phyloP scores from a whole-genome alignment of 176 grass and related monocot species.

The Dactylis glomerata region DNA sequence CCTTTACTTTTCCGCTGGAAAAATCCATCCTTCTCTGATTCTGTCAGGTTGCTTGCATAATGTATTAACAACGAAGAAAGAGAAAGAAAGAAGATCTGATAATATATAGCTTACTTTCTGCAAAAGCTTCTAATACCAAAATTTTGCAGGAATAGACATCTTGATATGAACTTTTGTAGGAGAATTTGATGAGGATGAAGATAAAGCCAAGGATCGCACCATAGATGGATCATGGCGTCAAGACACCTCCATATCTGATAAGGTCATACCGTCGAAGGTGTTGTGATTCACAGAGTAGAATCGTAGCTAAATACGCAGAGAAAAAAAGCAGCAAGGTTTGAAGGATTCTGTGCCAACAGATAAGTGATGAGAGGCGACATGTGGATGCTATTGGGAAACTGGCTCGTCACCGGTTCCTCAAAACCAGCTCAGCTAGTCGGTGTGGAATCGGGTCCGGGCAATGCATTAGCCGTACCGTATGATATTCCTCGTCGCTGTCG shows the following conservation, averaged over 20 bases:
- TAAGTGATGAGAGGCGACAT: constrained; percentile 12
- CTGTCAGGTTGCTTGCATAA: constrained; percentile 31
- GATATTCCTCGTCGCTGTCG: neutral
- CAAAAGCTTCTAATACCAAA: constrained; percentile 32
- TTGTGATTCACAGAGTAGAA: constrained; percentile 24
- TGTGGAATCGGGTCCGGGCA: constrained; percentile 15
- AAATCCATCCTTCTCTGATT: constrained; percentile 15
- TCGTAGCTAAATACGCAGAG: constrained; percentile 25
- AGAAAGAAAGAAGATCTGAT: neutral
- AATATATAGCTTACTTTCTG: constrained; percentile 32
- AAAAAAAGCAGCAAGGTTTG: constrained; percentile 33
- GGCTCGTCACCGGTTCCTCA: constrained; percentile 29
- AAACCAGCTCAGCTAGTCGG: constrained; percentile 1
- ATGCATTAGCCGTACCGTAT: constrained; percentile 12
- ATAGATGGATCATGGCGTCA: constrained; percentile 22
- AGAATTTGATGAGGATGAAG: neutral
- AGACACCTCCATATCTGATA: constrained; percentile 38
- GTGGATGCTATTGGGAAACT: constrained; percentile 43
- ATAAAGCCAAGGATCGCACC: constrained; percentile 38
- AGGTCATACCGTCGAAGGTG: neutral
- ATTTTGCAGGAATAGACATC: neutral
- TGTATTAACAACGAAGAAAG: neutral
- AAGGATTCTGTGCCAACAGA: constrained; percentile 30
- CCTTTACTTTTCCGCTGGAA: constrained; percentile 13
- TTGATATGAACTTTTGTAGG: constrained; percentile 22